These are phyloP conservation scores for Carex cristatella DNA, from an alignment of 176 grass and related monocot genomes.

Conservation along the genomic window DNA sequence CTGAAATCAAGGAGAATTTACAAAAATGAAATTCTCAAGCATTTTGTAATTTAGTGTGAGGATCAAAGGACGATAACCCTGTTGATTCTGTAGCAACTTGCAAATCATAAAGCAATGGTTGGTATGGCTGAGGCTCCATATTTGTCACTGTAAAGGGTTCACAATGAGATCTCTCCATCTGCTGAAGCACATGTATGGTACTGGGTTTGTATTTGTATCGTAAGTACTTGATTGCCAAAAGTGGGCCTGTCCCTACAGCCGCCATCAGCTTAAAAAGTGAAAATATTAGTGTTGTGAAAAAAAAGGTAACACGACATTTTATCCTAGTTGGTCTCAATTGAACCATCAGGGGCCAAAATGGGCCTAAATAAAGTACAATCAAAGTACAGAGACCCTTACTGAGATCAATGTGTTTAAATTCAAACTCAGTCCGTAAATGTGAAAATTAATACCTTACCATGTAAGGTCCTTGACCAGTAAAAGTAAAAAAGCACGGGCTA, in stretches of 20 bases:
- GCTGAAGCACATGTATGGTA: conserved; percentile 63
- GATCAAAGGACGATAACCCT: not conserved
- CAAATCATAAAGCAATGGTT: conserved; percentile 17
- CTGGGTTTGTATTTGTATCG: conserved; percentile 45
- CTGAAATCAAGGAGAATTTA: not conserved
- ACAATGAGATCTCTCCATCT: conserved; percentile 46
- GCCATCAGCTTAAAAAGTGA: conserved; percentile 50
- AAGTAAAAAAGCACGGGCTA: not conserved
- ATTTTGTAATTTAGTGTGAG: not conserved
- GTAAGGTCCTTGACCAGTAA: not conserved
- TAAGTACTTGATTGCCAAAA: conserved; percentile 59
- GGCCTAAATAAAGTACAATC: not conserved
- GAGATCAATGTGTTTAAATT: not conserved
- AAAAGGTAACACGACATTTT: not conserved
- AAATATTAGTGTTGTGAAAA: conserved; percentile 1
- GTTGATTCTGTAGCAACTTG: not conserved
- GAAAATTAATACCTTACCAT: not conserved
- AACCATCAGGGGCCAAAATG: not conserved
- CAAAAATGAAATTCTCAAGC: not conserved
- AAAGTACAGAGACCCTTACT: not conserved
- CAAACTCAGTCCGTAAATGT: not conserved
- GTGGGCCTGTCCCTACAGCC: conserved; percentile 45
- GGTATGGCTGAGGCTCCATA: conserved; percentile 30
- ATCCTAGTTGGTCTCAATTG: not conserved
- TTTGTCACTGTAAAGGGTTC: conserved; percentile 15